Percentiles rank a stretch among this genome's conserved stretches.
Evolutionary conservation across 768 basidiomycete species (phyloP).

Genomic region (Clitopilus passeckerianus): DNA sequence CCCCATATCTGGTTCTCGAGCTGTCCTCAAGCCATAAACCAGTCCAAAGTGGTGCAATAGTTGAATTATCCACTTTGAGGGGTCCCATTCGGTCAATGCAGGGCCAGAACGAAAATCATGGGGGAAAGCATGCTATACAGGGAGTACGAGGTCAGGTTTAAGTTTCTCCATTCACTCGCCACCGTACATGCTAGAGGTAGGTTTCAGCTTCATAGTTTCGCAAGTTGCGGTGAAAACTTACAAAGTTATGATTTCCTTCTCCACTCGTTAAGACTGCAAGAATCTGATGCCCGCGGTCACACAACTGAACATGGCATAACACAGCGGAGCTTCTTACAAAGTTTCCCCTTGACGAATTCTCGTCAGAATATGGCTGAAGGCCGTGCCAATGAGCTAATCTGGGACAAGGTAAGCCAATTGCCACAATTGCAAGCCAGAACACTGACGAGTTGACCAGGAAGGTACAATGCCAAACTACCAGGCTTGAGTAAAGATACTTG

Average conservation of each 20-base stretch:
- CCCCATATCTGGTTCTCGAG: conserved; percentile 41
- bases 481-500: not conserved
- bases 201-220: not conserved
- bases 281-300: conserved; percentile 33
- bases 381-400: conserved; percentile 82
- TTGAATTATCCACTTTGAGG: conserved; percentile 75
- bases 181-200: conserved; percentile 26
- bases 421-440: not conserved
- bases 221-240: conserved; percentile 23
- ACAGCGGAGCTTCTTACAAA: conserved; percentile 37
- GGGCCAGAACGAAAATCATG: conserved; percentile 74
- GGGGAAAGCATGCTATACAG: conserved; percentile 64
- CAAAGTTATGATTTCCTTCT: conserved; percentile 78
- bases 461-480: conserved; percentile 65
- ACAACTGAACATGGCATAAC: not conserved
- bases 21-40: conserved; percentile 43
- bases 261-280: conserved; percentile 68
- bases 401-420: not conserved
- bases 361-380: conserved; percentile 74
- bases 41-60: conserved; percentile 43
- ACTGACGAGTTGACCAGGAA: conserved; percentile 68
- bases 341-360: conserved; percentile 73
- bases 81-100: conserved; percentile 63
- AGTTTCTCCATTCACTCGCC: conserved; percentile 22
- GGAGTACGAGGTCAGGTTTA: conserved; percentile 1